These are phyloP conservation scores for Fusarium continuum DNA, from an alignment of 2,329 filamentous ascomycete genomes.

Conservation along the genomic window DNA sequence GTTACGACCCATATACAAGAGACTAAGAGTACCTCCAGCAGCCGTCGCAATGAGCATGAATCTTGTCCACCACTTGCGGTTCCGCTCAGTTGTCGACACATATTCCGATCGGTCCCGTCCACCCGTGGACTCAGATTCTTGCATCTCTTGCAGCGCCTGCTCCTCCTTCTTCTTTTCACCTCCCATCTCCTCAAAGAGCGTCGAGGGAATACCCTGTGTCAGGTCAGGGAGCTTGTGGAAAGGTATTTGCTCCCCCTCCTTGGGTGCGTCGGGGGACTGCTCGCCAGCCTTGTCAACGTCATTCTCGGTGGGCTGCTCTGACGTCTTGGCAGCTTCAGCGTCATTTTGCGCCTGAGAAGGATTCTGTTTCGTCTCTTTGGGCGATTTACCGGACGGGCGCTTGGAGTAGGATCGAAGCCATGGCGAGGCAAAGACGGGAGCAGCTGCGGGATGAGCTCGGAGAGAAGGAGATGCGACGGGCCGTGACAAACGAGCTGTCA, in stretches of 20 bases:
- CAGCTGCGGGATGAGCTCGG: slow-evolving; percentile 37
- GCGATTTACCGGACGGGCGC: slow-evolving; percentile 19
- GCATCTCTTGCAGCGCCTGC: slow-evolving; percentile 48
- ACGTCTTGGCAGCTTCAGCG: slow-evolving; percentile 23
- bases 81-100: slow-evolving; percentile 88
- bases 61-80: slow-evolving; percentile 79
- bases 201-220: slow-evolving; percentile 94
- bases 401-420: slow-evolving; percentile 46
- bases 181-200: slow-evolving; percentile 78
- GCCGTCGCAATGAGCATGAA: slow-evolving; percentile 74
- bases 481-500: slow-evolving; percentile 43
- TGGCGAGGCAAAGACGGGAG: slow-evolving; percentile 37
- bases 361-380: slow-evolving; percentile 24
- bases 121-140: slow-evolving; percentile 49
- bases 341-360: slow-evolving; percentile 31
- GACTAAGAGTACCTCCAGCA: slow-evolving; percentile 63
- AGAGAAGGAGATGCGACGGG: slow-evolving; percentile 39
- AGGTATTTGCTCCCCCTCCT: slow-evolving; percentile 57
- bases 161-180: slow-evolving; percentile 50
- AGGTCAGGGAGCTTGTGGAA: slow-evolving; percentile 84
- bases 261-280: slow-evolving; percentile 42
- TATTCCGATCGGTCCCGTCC: slow-evolving; percentile 71
- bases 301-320: slow-evolving; percentile 29
- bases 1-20: slow-evolving; percentile 83
- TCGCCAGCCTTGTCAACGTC: slow-evolving; percentile 34